Evolutionary conservation across 257 asterid genomes (phyloP), one percentile per base, ranked within the genome.

Genomic region (Ilex asprella): DNA sequence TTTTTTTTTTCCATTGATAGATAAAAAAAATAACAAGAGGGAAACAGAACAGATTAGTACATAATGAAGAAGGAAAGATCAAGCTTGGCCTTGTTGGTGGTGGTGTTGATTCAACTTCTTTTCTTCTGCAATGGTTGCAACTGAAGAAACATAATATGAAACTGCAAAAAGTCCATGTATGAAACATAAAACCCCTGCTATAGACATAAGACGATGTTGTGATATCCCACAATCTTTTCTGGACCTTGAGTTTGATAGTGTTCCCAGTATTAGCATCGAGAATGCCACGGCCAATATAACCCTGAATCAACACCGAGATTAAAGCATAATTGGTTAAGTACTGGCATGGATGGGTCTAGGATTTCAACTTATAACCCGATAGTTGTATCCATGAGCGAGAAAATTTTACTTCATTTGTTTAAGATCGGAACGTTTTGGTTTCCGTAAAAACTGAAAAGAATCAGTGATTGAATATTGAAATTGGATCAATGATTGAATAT

Each of bases 121-220:
- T 27, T 80, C 87, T 60, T 87, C 93, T 39, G 73, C 72, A 30
- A 59, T n/a, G 1, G 73, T 63, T 1, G 91, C 91, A n/a, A 82
- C 66, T 31, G 84, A 85, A 50, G 86, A 72, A 3, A 85, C 65
- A 44, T 72, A 79, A 63, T 82, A 85, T 14, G 87, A 78, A 14
- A 83, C 87, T 0, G 83, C 77, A 55, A 85, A 87, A 30, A 85
- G 68, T 10, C 83, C 94, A 63, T 87, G 94, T 53, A 85, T 62
- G 12, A 85, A 87, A 60, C 91, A 85, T 70, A 79, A 44, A 2
- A 85, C 65, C 61, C 94, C 94, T 60, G 94, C 95, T 2, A 81
- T 76, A 0, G 94, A 79, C 58, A 87, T 67, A 44, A 71, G 75
- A 10, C 79, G 74, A 39, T 81, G 76, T 69, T 83, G 77, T 46